Evolutionary conservation across 306 rosid genomes (phyloP).

Genomic region (Hippophae rhamnoides): DNA sequence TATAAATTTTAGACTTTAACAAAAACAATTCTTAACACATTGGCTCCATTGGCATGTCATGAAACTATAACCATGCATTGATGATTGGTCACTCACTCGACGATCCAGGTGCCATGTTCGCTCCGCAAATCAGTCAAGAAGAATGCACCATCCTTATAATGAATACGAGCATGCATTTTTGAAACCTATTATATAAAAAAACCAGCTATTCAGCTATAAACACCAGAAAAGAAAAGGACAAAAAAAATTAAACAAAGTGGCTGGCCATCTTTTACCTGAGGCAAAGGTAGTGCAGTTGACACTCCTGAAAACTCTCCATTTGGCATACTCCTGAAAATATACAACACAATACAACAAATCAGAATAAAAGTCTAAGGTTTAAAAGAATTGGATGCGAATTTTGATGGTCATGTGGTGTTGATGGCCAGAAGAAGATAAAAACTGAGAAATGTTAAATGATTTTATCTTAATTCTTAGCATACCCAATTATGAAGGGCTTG

Average conservation of each 20-base stretch:
- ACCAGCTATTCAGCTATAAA: slow-evolving; percentile 9
- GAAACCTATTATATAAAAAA: slow-evolving; percentile 48
- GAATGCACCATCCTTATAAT: slow-evolving; percentile 67
- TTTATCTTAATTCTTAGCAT: slow-evolving; percentile 6
- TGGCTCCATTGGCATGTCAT: neutral
- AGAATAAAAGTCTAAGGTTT: no score
- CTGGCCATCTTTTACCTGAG: slow-evolving; percentile 39
- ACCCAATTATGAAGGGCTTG: slow-evolving; percentile 61
- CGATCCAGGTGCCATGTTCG: slow-evolving; percentile 72
- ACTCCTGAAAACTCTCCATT: slow-evolving; percentile 29
- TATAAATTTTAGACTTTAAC: neutral
- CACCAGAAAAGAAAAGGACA: neutral
- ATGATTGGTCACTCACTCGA: slow-evolving; percentile 51
- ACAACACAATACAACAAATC: slow-evolving; percentile 6
- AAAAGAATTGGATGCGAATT: no score
- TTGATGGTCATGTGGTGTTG: no score
- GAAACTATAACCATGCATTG: neutral
- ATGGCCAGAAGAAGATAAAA: no score
- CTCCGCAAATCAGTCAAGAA: slow-evolving; percentile 71
- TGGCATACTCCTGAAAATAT: slow-evolving; percentile 35
- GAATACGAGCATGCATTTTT: slow-evolving; percentile 54
- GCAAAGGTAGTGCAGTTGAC: slow-evolving; percentile 44
- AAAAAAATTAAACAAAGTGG: neutral
- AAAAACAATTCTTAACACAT: no score
- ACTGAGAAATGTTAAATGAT: no score